Evolutionary conservation across 208 protist species (phyloP), one percentile per base, ranked within the genome.

Genomic region (Crithidia thermophila): DNA sequence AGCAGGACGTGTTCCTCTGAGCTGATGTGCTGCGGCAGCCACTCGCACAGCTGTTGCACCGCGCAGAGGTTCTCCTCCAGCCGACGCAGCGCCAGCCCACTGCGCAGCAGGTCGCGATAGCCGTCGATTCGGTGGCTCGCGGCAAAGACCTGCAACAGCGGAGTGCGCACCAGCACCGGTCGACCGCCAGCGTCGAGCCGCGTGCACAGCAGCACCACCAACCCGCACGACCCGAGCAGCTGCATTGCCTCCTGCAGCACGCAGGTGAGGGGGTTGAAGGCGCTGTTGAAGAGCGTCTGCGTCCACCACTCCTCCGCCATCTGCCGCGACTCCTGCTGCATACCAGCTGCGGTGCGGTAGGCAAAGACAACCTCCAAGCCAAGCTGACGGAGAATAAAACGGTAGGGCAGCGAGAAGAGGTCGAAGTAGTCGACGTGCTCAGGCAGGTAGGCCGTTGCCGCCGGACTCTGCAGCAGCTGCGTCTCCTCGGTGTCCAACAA

Each of bases 301-400:
- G 46, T 62, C 67, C 59, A 67, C 56, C 61, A 62, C 33, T 72
- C 60, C 47, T 77, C 69, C 2, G 67, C 71, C 57, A 62, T 57
- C 49, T 79, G 70, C 18, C 53, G 72, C 21, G 73, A 73, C 18
- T 62, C 37, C 62, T 87, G 75, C 37, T 68, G 60, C 69, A 81
- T 58, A 40, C 62, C 59, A 4, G 42, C 36, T 3, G 79, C 72
- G 0, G 76, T 77, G 30, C 64, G 70, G 46, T 87, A 74, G 9
- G 87, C 87, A 75, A 90, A 89, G 28, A 90, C 69, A 65, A 84
- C 75, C 71, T 93, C 87, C 28, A 93, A 49, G 23, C 87, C 87
- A 10, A 93, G 64, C 46, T 87, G 81, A 27, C 83, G 77, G 58
- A 93, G 74, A 47, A 93, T 67, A 58, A 87, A 86, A 16, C 83